These are phyloP conservation scores for Stachybotrys elegans DNA, from an alignment of 2,329 filamentous ascomycete genomes.

Conservation along the genomic window DNA sequence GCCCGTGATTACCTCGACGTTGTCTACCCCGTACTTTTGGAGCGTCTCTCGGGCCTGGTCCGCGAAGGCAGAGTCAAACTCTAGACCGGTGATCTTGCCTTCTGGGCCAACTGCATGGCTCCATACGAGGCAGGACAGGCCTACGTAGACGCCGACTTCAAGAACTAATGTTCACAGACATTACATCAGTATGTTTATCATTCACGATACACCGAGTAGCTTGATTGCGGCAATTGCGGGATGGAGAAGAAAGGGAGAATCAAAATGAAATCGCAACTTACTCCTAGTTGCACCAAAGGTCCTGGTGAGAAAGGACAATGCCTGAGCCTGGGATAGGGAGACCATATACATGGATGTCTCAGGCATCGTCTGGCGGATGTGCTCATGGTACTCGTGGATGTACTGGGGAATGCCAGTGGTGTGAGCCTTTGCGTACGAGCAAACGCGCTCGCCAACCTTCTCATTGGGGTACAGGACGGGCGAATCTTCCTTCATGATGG, in stretches of 20 bases:
- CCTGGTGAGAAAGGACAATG: constrained; percentile 34
- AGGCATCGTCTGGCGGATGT: constrained; percentile 15
- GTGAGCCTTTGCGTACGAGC: constrained; percentile 35
- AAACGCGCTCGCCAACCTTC: constrained; percentile 33
- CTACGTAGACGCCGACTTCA: constrained; percentile 44
- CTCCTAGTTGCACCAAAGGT: constrained; percentile 35
- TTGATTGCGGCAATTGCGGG: too few relatives aligned
- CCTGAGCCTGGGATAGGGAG: constrained; percentile 36
- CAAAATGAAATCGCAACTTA: constrained; percentile 17
- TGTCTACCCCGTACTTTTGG: constrained; percentile 31
- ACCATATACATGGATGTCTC: constrained; percentile 31
- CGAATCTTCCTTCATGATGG: constrained; percentile 34
- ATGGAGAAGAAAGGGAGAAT: too few relatives aligned
- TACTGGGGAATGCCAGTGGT: constrained; percentile 36
- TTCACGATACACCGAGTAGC: neutral
- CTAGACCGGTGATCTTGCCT: constrained; percentile 39
- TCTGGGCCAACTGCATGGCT: constrained; percentile 38
- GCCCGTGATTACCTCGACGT: constrained; percentile 42
- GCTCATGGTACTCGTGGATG: constrained; percentile 36
- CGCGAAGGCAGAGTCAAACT: constrained; percentile 40
- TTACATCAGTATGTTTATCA: neutral
- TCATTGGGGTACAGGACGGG: constrained; percentile 37
- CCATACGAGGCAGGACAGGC: constrained; percentile 45
- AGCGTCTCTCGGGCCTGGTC: constrained; percentile 33
- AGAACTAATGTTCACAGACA: constrained; percentile 28